Percentiles rank a stretch among this genome's conserved stretches.
These are phyloP conservation scores for Rosa rugosa DNA, from an alignment of 306 rosid species.

Conservation along the genomic window DNA sequence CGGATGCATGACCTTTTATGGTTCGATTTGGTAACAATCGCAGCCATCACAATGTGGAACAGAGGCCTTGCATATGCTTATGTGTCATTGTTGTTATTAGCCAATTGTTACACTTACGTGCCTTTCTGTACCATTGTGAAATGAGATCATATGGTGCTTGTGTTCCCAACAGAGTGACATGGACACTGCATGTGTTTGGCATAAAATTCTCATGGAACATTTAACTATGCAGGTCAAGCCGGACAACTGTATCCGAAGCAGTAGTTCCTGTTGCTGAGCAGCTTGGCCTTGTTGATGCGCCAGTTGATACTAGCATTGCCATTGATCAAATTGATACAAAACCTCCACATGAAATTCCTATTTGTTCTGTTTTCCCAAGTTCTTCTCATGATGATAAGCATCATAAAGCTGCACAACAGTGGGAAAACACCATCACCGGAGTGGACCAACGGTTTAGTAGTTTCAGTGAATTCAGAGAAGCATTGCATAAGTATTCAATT, in stretches of 20 bases:
- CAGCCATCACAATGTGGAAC: constrained; percentile 23
- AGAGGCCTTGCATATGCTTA: constrained; percentile 7
- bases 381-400: constrained; percentile 50
- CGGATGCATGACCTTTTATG: constrained; percentile 6
- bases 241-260: constrained; percentile 88
- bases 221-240: constrained; percentile 72
- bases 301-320: constrained; percentile 35
- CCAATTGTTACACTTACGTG: neutral
- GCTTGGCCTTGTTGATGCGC: constrained; percentile 35
- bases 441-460: constrained; percentile 93
- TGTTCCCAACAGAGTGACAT: constrained; percentile 8
- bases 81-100: neutral
- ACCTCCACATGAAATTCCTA: constrained; percentile 42
- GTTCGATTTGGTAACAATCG: constrained; percentile 20
- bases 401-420: constrained; percentile 82
- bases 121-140: constrained; percentile 15
- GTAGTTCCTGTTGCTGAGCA: constrained; percentile 53
- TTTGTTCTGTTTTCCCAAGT: constrained; percentile 34
- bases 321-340: constrained; percentile 41
- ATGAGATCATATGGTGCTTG: constrained; percentile 9
- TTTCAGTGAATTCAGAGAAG: constrained; percentile 89
- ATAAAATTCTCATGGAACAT: constrained; percentile 22
- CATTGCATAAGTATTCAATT: constrained; percentile 91
- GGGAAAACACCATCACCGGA: constrained; percentile 96
- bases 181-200: constrained; percentile 18